Evolutionary conservation across 2,329 filamentous ascomycete species (phyloP), one percentile per base, ranked within the genome.

Genomic region (Blastomyces emzantsi): DNA sequence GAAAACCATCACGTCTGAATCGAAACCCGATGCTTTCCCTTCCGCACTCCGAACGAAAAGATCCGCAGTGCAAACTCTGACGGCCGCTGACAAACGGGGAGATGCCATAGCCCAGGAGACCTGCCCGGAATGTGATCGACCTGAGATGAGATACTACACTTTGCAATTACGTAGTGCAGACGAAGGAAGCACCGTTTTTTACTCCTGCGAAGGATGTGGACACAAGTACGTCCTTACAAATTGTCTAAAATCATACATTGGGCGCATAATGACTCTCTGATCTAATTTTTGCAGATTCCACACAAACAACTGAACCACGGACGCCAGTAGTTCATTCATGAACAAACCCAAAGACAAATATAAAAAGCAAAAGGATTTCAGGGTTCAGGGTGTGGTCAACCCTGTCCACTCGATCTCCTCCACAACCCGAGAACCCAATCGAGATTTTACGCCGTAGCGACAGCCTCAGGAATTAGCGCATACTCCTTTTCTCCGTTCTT

Each of bases 171-270:
- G 93, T 70, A 87, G 92, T 80, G 94, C 93, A 62, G 94, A 99
- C 75, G 93, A 97, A 85, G 94, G 94, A 66, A 90, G 88, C 68
- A 97, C 93, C 0, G 85, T 96, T 62, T 95, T 97, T 72, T 96
- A 91, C 78, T 88, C 83, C 65, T 97, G 92, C 78, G 86, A 92
- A 64, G 43, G 28, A 47, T 97, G 92, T 74, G 90, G 90, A 64
- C 81, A 90, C 77, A 92, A 89, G 88, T 92, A 84, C 17, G 22
- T 43, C 51, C 30, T 15, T 13, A n/a, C 25, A 45, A 28, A n/a
- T 59, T 6, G n/a, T 30, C 54, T 30, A 56, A 25, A 33, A 22
- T 49, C 17, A 33, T 60, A 49, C 43, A 60, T 39, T 60, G 13
- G 13, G 39, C 6, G n/a, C 1, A 39, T 22, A 59, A 19, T 51